A percentile compares a stretch with the other conserved stretches of the same genome.
Evolutionary conservation across 345 rosid genomes (phyloP).

Genomic region (Cardamine chenopodiifolia): DNA sequence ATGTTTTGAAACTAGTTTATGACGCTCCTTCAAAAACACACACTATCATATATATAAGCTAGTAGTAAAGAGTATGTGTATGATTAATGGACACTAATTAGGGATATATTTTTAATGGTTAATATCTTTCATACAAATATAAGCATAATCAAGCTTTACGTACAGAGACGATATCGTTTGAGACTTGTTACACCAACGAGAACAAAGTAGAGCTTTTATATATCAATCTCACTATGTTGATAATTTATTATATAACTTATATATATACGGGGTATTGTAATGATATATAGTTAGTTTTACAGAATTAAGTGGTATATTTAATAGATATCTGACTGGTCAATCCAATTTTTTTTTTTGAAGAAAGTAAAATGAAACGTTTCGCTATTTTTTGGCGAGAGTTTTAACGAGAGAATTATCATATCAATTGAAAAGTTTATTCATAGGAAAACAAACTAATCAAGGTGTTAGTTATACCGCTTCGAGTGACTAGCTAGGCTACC

Average conservation of each 20-base stretch:
- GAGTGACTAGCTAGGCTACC: conserved; percentile 4
- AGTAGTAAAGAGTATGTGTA: conserved; percentile 3
- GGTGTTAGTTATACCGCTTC: conserved; percentile 5
- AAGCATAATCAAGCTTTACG: background rate
- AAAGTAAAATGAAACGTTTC: background rate
- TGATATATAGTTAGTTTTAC: too few species aligned
- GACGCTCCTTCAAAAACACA: conserved; percentile 7
- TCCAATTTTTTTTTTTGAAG: background rate
- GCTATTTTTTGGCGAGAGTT: background rate
- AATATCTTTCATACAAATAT: background rate
- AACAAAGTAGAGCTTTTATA: background rate
- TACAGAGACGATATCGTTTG: background rate
- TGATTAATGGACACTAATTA: background rate
- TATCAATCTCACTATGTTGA: background rate
- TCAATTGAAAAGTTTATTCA: background rate
- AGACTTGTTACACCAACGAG: background rate
- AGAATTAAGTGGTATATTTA: background rate
- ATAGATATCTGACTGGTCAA: background rate
- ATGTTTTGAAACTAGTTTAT: conserved; percentile 19
- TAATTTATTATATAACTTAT: background rate
- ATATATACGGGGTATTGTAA: too few species aligned
- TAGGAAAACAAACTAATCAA: conserved; percentile 6
- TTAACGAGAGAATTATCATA: background rate
- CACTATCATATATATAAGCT: conserved; percentile 16
- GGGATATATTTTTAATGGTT: background rate